These are phyloP conservation scores for Recurvomyces mirabilis DNA, from an alignment of 495 filamentous ascomycete genomes.

Conservation along the genomic window DNA sequence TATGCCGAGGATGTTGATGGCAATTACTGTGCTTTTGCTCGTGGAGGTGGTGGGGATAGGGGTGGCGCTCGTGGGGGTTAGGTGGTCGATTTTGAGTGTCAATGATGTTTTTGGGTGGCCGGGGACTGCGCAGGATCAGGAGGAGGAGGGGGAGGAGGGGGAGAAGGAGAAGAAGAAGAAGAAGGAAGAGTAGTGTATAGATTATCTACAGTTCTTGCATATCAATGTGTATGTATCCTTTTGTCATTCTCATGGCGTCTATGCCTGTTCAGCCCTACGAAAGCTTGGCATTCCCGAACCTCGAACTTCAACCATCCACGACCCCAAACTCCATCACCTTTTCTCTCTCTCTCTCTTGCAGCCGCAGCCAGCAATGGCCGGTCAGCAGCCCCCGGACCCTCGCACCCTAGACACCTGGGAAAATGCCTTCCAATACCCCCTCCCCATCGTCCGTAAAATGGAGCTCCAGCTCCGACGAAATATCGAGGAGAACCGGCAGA, in stretches of 20 bases:
- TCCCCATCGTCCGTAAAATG: constrained; percentile 51
- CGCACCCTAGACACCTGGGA: constrained; percentile 51
- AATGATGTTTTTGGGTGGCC: constrained; percentile 80
- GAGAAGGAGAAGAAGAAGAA: too few relatives aligned
- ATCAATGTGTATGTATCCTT: too few relatives aligned
- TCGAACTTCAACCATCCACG: too few relatives aligned
- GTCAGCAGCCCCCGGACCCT: constrained; percentile 47
- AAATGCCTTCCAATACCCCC: constrained; percentile 56
- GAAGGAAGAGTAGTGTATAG: too few relatives aligned
- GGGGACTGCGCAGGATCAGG: too few relatives aligned
- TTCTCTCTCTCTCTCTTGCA: too few relatives aligned
- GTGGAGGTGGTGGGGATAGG: constrained; percentile 64
- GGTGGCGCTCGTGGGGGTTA: constrained; percentile 57
- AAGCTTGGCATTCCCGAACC: too few relatives aligned
- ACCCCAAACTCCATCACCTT: too few relatives aligned
- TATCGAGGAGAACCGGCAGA: constrained; percentile 72
- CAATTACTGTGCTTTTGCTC: constrained; percentile 56
- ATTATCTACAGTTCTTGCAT: too few relatives aligned
- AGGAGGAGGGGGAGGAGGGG: too few relatives aligned
- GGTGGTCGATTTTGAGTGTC: constrained; percentile 64
- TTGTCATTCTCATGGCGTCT: too few relatives aligned
- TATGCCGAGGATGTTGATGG: constrained; percentile 78
- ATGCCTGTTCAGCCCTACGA: too few relatives aligned
- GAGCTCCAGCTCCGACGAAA: constrained; percentile 52
- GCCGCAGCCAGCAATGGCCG: constrained; percentile 42